phyloP scores from a whole-genome alignment of 2,329 filamentous ascomycete genomes.

The Emmonsiellopsis sp. region DNA sequence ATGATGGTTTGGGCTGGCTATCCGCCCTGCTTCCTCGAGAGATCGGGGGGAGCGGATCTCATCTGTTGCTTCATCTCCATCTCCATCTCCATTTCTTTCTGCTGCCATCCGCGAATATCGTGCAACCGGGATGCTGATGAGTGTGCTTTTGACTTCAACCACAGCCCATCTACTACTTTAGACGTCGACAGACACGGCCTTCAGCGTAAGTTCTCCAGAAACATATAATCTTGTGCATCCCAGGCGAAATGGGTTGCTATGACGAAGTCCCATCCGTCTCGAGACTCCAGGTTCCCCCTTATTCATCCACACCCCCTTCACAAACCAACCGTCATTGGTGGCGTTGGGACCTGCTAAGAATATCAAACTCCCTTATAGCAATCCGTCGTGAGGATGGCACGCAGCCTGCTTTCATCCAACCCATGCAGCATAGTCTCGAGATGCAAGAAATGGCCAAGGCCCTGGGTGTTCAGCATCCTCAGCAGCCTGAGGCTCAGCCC shows the following conservation, averaged over 20 bases:
- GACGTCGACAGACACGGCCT: conserved; percentile 2
- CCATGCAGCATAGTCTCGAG: no score
- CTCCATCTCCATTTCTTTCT: no score
- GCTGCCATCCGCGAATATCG: no score
- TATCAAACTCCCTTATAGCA: neutral
- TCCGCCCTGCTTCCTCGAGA: no score
- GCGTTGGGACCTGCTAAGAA: neutral
- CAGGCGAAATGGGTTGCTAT: neutral
- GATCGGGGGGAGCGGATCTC: no score
- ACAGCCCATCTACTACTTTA: conserved; percentile 3
- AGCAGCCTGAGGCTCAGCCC: no score
- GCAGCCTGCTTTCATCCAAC: no score
- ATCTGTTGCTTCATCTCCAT: no score
- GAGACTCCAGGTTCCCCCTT: neutral
- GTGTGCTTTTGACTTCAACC: neutral
- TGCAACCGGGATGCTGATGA: no score
- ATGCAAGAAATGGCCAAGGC: no score
- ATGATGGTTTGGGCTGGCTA: no score
- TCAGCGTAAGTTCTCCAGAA: conserved; percentile 5
- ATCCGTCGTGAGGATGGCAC: neutral
- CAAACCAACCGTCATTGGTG: neutral
- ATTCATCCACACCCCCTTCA: neutral
- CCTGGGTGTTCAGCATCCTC: no score
- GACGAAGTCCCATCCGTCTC: neutral
- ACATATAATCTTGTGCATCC: neutral